phyloP scores from a whole-genome alignment of 768 basidiomycete genomes.

The Tylopilus sp. region DNA sequence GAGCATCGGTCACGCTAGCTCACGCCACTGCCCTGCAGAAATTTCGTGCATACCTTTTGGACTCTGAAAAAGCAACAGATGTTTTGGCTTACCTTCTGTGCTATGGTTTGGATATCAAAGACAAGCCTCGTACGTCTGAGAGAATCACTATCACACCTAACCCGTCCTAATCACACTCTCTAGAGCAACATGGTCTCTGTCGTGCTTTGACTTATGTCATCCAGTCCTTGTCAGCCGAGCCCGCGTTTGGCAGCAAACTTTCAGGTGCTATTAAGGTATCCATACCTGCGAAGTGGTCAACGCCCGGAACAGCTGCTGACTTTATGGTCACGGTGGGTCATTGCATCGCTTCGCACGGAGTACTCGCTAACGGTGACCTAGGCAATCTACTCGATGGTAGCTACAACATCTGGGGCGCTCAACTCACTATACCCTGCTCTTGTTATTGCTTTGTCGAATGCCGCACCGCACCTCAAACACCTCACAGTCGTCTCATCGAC shows the following conservation, averaged over 20 bases:
- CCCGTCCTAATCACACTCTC: constrained; percentile 4
- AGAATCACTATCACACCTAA: not conserved
- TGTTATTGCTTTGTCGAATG: constrained; percentile 85
- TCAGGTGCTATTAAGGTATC: constrained; percentile 59
- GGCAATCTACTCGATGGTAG: constrained; percentile 88
- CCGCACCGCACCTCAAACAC: constrained; percentile 81
- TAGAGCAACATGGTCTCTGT: constrained; percentile 90
- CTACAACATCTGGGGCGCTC: constrained; percentile 79
- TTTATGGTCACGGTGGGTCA: constrained; percentile 78
- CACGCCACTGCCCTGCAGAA: constrained; percentile 51
- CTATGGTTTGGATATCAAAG: constrained; percentile 85
- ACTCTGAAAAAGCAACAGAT: constrained; percentile 77
- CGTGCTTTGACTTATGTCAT: constrained; percentile 88
- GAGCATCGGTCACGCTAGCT: not conserved
- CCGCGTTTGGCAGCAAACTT: constrained; percentile 69
- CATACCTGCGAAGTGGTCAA: constrained; percentile 74
- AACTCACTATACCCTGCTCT: constrained; percentile 89
- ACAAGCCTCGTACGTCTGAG: constrained; percentile 73
- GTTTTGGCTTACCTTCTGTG: constrained; percentile 75
- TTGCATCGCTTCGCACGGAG: not conserved
- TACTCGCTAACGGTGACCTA: constrained; percentile 28
- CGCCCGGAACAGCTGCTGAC: constrained; percentile 73
- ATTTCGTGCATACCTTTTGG: constrained; percentile 79
- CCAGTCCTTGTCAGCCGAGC: constrained; percentile 86
- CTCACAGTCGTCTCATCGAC: constrained; percentile 80